These are phyloP conservation scores for Epichloe sp. DNA, from an alignment of 2,329 filamentous ascomycete species.

Conservation along the genomic window DNA sequence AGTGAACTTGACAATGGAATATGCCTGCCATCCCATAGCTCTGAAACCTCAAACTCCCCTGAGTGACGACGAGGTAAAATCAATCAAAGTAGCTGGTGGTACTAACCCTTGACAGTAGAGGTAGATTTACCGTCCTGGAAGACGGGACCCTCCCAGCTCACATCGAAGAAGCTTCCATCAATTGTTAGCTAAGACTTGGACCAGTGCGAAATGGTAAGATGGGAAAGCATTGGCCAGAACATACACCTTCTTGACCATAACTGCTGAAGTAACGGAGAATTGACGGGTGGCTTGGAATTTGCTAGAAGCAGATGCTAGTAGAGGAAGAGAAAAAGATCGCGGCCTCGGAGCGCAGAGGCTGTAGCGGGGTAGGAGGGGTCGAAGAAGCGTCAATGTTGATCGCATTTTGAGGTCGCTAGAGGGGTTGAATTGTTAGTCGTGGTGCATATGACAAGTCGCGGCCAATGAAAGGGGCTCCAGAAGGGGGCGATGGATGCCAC, in stretches of 20 bases:
- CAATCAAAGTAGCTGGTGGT: not conserved
- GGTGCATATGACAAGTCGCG: constrained; percentile 8
- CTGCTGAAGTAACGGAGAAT: constrained; percentile 45
- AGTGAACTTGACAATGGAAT: not conserved
- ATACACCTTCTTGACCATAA: constrained; percentile 61
- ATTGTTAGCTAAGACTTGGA: not conserved
- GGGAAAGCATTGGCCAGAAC: constrained; percentile 15
- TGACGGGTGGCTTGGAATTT: constrained; percentile 27
- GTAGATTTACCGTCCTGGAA: constrained; percentile 47
- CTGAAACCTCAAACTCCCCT: not conserved
- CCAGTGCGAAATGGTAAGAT: not conserved
- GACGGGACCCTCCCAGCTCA: constrained; percentile 59
- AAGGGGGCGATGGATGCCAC: not conserved
- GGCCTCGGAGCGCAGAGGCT: constrained; percentile 25
- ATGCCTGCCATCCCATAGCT: not conserved
- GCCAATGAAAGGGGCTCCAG: constrained; percentile 1
- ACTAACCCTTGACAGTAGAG: constrained; percentile 45
- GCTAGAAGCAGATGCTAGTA: constrained; percentile 28
- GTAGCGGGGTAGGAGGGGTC: constrained; percentile 35
- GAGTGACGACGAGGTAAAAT: not conserved
- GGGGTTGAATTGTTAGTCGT: constrained; percentile 26
- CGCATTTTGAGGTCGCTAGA: constrained; percentile 31
- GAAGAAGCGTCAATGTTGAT: constrained; percentile 24
- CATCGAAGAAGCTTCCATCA: constrained; percentile 51
- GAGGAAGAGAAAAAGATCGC: constrained; percentile 28